Evolutionary conservation across 345 rosid genomes (phyloP).

Genomic region (Eucalyptus victrix): DNA sequence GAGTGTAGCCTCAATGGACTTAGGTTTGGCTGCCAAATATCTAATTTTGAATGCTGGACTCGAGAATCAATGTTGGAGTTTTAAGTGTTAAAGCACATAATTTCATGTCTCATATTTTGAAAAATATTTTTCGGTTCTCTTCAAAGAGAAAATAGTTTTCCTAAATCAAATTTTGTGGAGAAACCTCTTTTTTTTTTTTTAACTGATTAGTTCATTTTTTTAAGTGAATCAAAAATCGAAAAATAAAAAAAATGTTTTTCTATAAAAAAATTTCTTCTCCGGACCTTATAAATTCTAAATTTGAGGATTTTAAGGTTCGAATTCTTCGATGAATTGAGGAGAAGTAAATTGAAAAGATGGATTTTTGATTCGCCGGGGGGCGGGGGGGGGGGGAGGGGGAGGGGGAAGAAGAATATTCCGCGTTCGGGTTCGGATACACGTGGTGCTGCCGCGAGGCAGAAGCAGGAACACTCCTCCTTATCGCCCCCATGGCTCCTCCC

Average conservation of each 20-base stretch:
- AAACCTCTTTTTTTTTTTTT: too few relatives aligned
- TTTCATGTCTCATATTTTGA: too few relatives aligned
- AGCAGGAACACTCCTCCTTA: neutral
- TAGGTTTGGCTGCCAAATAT: fast-evolving
- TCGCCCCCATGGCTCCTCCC: neutral
- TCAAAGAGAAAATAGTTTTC: too few relatives aligned
- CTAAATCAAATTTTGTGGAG: too few relatives aligned
- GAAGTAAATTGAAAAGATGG: neutral
- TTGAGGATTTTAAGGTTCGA: neutral
- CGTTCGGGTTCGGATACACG: neutral
- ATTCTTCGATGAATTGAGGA: neutral
- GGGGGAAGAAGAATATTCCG: neutral
- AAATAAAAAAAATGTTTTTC: too few relatives aligned
- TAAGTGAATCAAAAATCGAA: fast-evolving
- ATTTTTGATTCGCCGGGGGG: neutral
- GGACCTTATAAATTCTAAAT: neutral
- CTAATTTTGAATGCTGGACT: too few relatives aligned
- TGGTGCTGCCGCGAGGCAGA: neutral
- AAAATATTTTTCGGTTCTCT: too few relatives aligned
- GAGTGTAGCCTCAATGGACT: fast-evolving
- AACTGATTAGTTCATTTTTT: fast-evolving
- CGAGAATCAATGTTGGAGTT: too few relatives aligned
- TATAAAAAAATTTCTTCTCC: too few relatives aligned
- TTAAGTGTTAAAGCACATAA: too few relatives aligned
- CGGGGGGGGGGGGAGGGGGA: too few relatives aligned